Evolutionary conservation across 495 filamentous ascomycete species (phyloP), one percentile per base, ranked within the genome.

Genomic region (Trichoderma orchidacearum): DNA sequence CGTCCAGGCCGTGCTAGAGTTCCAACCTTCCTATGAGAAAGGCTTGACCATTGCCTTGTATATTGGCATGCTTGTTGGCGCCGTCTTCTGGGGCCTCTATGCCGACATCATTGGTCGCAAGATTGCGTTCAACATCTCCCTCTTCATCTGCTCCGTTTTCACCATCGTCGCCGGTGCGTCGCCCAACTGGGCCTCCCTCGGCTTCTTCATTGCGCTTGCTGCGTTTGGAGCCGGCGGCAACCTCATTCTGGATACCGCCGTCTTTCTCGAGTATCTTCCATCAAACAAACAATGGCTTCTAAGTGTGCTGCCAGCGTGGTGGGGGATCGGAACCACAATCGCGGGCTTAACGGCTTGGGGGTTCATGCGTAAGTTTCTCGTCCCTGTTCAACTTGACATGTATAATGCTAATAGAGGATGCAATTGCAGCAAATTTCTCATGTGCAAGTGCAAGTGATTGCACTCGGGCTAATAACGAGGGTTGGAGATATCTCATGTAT

Each of bases 181-280:
- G 1, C 76, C 85, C 3, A 85, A 74, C 58, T 92, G 82, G 65
- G 68, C 84, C 5, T 82, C 81, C 0, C 83, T 89, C 12, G 87
- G 75, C 58, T 50, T 73, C 36, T 54, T 76, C 28, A 76, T 75
- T 30, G 75, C 70, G 15, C 64, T 68, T 17, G 62, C 78, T 56
- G 76, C 75, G 12, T 73, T 75, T 28, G 76, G 76, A 3, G 76
- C 78, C 12, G 76, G 85, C 0, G 87, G 88, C 0, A 94, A 92
- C 63, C 65, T 94, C 30, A 87, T 87, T 0, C 84, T 94, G 0
- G 87, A 94, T 63, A 85, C 83, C 21, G 85, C 87, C 3, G 80
- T 80, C 5, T 91, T 90, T 60, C 73, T 92, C 25, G 89, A 94
- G 64, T 90, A 90, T 61, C 68, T 94, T 3, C 89, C 89, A 0